Evolutionary conservation across 2,329 filamentous ascomycete species (phyloP).

Genomic region (Xylariaceae sp.): DNA sequence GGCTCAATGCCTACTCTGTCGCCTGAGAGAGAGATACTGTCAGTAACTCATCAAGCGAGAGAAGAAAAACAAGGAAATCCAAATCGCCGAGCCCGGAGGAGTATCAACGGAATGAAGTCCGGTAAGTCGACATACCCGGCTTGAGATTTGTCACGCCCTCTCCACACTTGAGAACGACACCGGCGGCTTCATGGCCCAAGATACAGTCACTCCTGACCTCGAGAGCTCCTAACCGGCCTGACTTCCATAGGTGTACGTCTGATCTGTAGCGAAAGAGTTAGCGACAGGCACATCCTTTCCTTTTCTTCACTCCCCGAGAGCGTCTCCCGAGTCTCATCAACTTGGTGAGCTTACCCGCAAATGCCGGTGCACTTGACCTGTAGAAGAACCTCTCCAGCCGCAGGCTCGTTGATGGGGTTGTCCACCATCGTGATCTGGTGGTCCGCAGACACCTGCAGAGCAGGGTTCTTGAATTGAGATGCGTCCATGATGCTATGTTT

Average conservation of each 20-base stretch:
- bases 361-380: conserved; percentile 60
- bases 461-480: conserved; percentile 41
- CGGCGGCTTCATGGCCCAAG: conserved; percentile 60
- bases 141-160: conserved; percentile 48
- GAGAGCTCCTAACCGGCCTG: conserved; percentile 57
- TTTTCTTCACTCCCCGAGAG: neutral
- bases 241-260: conserved; percentile 65
- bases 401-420: conserved; percentile 51
- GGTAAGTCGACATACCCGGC: conserved; percentile 33
- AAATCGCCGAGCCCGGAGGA: neutral
- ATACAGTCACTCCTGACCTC: conserved; percentile 59
- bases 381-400: conserved; percentile 50
- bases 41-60: neutral
- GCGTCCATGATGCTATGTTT: conserved; percentile 10
- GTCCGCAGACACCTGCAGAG: conserved; percentile 55
- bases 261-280: conserved; percentile 41
- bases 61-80: neutral
- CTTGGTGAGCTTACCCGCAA: conserved; percentile 45
- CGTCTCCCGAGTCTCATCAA: neutral
- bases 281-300: neutral
- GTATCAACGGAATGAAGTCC: neutral
- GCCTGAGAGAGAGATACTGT: conserved; percentile 32
- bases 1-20: conserved; percentile 64
- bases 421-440: conserved; percentile 53
- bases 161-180: conserved; percentile 53